Base-by-base conservation (phyloP, 805 yeast genomes). In the Wickerhamomyces silvicola region DNA sequence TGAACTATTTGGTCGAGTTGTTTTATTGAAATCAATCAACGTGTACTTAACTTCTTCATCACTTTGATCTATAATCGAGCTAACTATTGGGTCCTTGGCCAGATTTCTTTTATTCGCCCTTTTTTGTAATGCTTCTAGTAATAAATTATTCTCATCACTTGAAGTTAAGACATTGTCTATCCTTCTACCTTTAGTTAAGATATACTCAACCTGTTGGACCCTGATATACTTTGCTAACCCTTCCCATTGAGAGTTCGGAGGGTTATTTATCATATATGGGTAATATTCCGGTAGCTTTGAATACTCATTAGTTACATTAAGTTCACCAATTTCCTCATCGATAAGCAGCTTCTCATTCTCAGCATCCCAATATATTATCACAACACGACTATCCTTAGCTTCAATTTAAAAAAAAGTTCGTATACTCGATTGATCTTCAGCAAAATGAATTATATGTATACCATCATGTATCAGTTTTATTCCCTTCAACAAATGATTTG, bases 401-500 rank as follows among this genome's bases (percentile, higher is more conserved):
- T 44, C 39, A 12, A 63, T 30, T 45, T 43, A 59, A 45, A 50
- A 51, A 4, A 78, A 80, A 34, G 49, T 42, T 35, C 65, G 59
- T 42, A 59, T 52, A 43, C 60, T 72, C 24, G 45, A 31, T 6
- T 46, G 39, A 31, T 47, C 53, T 24, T 52, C 52, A 0, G 73
- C 68, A 54, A 70, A 65, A 50, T 78, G 84, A 10, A 78, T 42
- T 2, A 75, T 51, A 50, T 78, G 85, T 0, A 64, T 28, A 0
- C 84, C 84, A 4, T 49, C 36, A 0, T 72, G 64, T 4, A 78
- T 56, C 12, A 55, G 50, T 40, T 74, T 75, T 39, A 78, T 61
- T 1, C 84, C 84, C 35, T 52, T 57, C 16, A 72, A 55, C 3
- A 54, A 34, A 8, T 50, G 37, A 17, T 60, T 64, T 7, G 68